Base-by-base conservation (phyloP, 2,329 filamentous ascomycete species). In the Gaeumannomyces sp. region DNA sequence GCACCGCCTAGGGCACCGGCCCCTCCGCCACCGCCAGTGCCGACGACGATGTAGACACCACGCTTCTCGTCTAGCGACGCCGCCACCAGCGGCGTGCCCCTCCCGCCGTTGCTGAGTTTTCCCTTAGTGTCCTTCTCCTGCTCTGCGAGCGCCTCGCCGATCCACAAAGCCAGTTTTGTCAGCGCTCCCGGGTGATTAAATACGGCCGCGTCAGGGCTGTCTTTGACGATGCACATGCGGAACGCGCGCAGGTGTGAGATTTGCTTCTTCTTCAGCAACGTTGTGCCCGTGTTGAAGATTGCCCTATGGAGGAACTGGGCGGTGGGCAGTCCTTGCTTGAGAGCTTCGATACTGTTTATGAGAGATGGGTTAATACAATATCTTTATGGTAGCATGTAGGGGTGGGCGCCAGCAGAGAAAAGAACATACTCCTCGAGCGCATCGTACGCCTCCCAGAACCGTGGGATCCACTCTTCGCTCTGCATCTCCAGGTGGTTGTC, bases 181-280 rank as follows among this genome's bases (percentile, higher is more conserved):
- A 99, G 80, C 1, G 95, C 95, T 7, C 93, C 92, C 0, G 95
- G 93, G 72, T 98, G 94, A 0, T 89, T 93, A 77, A 99, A 99
- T 14, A 98, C 83, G n/a, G 85, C 79, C 0, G 96, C 90, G 71
- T 98, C 95, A 0, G 93, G 92, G 0, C 94, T 93, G 72, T 98
- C 95, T 74, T 96, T 97, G 70, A 99, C 93, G 4, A 98, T 90
- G 45, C 91, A 96, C 83, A 99, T 93, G 62, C 95, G 91, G 75
- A 98, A 99, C 0, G 94, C 91, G 61, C 92, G 88, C 22, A 99
- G 81, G 74, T 97, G 93, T 53, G 92, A 91, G 73, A 99, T 96
- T 72, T 97, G 93, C 66, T 91, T 89, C 78, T 99, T 99, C 69
- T 92, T 91, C 66, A 99, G 90, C 33, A 99, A 83, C 0, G 91